phyloP scores from a whole-genome alignment of 2,329 filamentous ascomycete genomes.

The Talaromyces funiculosus region DNA sequence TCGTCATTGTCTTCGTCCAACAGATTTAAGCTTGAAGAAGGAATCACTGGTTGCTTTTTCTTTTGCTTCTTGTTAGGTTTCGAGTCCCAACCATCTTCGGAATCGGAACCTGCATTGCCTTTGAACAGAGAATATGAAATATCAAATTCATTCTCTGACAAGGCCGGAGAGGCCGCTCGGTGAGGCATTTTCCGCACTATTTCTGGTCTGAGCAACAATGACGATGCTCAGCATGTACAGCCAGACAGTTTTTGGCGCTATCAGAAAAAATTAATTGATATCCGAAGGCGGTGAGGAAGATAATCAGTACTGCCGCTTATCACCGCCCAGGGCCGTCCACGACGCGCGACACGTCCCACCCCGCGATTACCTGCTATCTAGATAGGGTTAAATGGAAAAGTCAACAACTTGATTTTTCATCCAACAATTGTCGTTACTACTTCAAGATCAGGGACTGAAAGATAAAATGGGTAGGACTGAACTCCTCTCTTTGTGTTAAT shows the following conservation, averaged over 20 bases:
- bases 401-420: slow-evolving; percentile 3
- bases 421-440: not conserved
- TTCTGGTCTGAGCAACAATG: not conserved
- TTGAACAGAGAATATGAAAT: slow-evolving; percentile 74
- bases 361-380: slow-evolving; percentile 19
- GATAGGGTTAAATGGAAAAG: slow-evolving; percentile 34
- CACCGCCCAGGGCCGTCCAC: slow-evolving; percentile 25
- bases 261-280: slow-evolving; percentile 20
- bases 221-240: not conserved
- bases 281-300: slow-evolving; percentile 27
- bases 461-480: slow-evolving; percentile 25
- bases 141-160: slow-evolving; percentile 86
- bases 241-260: slow-evolving; percentile 13
- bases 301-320: slow-evolving; percentile 7
- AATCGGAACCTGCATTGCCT: slow-evolving; percentile 39
- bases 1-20: slow-evolving; percentile 47
- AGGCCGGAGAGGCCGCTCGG: slow-evolving; percentile 70
- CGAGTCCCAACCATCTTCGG: slow-evolving; percentile 36
- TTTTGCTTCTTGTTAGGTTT: slow-evolving; percentile 48
- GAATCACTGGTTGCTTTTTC: slow-evolving; percentile 32
- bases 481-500: not conserved
- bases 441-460: not conserved
- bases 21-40: slow-evolving; percentile 43
- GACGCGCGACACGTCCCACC: slow-evolving; percentile 36
- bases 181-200: slow-evolving; percentile 54